Percentiles rank a stretch among this genome's conserved stretches.
These are phyloP conservation scores for Apiospora hydei DNA, from an alignment of 2,329 filamentous ascomycete genomes.

Conservation along the genomic window DNA sequence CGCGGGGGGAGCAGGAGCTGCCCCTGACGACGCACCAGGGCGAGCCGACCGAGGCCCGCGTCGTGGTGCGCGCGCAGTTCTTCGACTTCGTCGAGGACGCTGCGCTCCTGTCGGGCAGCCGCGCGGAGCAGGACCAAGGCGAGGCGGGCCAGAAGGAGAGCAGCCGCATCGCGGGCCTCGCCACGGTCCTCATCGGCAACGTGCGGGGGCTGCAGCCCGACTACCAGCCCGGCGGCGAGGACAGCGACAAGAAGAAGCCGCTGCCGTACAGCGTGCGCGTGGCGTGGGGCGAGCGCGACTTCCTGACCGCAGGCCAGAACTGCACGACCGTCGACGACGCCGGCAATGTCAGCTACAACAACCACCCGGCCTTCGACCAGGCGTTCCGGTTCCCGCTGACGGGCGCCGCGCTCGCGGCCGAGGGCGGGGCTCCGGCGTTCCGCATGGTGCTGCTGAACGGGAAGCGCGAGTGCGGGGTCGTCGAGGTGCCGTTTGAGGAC, in stretches of 20 bases:
- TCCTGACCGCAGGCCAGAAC: slow-evolving; percentile 49
- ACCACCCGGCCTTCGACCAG: slow-evolving; percentile 55
- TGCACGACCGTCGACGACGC: slow-evolving; percentile 43
- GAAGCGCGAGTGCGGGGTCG: slow-evolving; percentile 42
- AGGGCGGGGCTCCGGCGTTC: slow-evolving; percentile 36
- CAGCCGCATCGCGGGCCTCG: slow-evolving; percentile 47
- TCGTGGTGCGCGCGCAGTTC: slow-evolving; percentile 49
- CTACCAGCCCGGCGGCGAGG: slow-evolving; percentile 44
- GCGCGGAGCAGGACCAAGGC: not conserved
- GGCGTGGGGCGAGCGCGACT: slow-evolving; percentile 49
- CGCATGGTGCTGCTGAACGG: slow-evolving; percentile 46
- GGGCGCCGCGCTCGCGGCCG: slow-evolving; percentile 37
- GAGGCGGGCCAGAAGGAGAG: slow-evolving; percentile 39
- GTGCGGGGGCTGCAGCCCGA: slow-evolving; percentile 47
- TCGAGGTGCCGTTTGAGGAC: slow-evolving; percentile 46
- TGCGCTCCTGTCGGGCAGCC: slow-evolving; percentile 36
- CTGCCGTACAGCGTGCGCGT: slow-evolving; percentile 47
- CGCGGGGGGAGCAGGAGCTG: slow-evolving; percentile 50
- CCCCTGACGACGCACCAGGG: slow-evolving; percentile 45
- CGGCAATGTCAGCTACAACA: slow-evolving; percentile 56
- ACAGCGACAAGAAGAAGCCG: slow-evolving; percentile 44
- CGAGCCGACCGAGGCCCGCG: slow-evolving; percentile 43
- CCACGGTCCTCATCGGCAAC: slow-evolving; percentile 52
- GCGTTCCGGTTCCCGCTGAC: slow-evolving; percentile 51
- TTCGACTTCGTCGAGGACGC: slow-evolving; percentile 49